Evolutionary conservation across 1,139 yeast species (phyloP).

Genomic region (Blastobotrys indianensis): DNA sequence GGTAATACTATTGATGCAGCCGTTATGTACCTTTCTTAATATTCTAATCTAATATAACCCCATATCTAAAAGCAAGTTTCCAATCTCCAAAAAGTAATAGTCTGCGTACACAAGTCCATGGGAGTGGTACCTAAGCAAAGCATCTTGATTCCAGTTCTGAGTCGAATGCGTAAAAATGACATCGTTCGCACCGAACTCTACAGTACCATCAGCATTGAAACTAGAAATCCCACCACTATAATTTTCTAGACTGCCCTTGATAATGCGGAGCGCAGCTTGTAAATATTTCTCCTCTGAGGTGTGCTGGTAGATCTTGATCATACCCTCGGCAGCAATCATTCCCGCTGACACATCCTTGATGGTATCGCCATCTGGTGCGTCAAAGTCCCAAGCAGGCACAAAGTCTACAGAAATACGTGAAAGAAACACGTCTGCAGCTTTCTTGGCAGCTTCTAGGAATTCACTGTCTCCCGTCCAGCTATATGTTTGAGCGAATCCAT

Average conservation of each 20-base stretch:
- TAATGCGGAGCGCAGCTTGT: constrained; percentile 8
- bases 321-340: constrained; percentile 30
- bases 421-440: constrained; percentile 25
- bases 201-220: constrained; percentile 10
- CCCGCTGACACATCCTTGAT: constrained; percentile 31
- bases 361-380: constrained; percentile 26
- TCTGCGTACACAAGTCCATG: constrained; percentile 18
- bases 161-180: constrained; percentile 13
- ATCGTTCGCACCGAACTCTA: constrained; percentile 10
- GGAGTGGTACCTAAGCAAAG: background rate
- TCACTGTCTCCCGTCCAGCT: constrained; percentile 25
- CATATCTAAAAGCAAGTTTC: constrained; percentile 15
- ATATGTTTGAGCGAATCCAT: constrained; percentile 29
- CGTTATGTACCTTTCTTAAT: no score
- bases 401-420: constrained; percentile 18
- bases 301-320: constrained; percentile 14
- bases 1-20: no score
- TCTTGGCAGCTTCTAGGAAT: constrained; percentile 28
- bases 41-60: constrained; percentile 4
- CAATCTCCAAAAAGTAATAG: constrained; percentile 17
- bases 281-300: constrained; percentile 9
- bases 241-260: constrained; percentile 6
- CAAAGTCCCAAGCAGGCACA: constrained; percentile 33
- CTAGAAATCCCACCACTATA: constrained; percentile 5
- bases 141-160: constrained; percentile 11